These are phyloP conservation scores for Cyberlindnera amylophila DNA, from an alignment of 805 yeast species.

Conservation along the genomic window DNA sequence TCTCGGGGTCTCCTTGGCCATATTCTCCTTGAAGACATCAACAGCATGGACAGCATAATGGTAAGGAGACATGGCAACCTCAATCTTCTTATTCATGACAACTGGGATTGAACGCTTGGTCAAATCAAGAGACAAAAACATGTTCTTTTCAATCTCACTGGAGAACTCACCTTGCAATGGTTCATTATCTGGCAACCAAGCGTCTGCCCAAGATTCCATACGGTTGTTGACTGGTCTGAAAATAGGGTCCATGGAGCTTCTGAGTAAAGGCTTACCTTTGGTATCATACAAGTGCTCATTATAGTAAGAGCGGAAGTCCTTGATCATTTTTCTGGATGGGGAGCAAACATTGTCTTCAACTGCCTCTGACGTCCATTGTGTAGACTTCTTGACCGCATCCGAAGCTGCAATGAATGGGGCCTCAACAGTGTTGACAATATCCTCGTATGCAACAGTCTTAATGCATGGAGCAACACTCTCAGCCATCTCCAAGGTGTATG, in stretches of 20 bases:
- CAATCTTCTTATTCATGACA: conserved; percentile 25
- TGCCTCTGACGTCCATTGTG: conserved; percentile 30
- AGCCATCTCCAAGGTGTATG: conserved; percentile 48
- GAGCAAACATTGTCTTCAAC: conserved; percentile 34
- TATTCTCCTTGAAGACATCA: conserved; percentile 37
- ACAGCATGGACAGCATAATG: conserved; percentile 33
- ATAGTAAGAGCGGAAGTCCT: conserved; percentile 46
- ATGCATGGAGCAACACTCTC: conserved; percentile 59
- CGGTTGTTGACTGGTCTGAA: conserved; percentile 58
- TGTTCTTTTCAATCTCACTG: conserved; percentile 57
- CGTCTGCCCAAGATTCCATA: conserved; percentile 42
- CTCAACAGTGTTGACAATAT: conserved; percentile 44
- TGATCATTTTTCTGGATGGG: conserved; percentile 48
- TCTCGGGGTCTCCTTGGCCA: conserved; percentile 37
- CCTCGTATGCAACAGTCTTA: conserved; percentile 49
- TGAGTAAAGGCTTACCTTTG: conserved; percentile 57
- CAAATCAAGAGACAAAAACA: conserved; percentile 39
- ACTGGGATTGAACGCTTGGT: conserved; percentile 36
- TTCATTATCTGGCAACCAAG: conserved; percentile 44
- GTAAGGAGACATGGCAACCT: conserved; percentile 33
- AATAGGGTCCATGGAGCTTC: conserved; percentile 61
- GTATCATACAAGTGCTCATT: conserved; percentile 51
- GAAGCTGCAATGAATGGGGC: conserved; percentile 49
- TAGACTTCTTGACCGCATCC: conserved; percentile 36
- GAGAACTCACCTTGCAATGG: conserved; percentile 41